These are phyloP conservation scores for Reutealis trisperma DNA, from an alignment of 345 rosid species.

Conservation along the genomic window DNA sequence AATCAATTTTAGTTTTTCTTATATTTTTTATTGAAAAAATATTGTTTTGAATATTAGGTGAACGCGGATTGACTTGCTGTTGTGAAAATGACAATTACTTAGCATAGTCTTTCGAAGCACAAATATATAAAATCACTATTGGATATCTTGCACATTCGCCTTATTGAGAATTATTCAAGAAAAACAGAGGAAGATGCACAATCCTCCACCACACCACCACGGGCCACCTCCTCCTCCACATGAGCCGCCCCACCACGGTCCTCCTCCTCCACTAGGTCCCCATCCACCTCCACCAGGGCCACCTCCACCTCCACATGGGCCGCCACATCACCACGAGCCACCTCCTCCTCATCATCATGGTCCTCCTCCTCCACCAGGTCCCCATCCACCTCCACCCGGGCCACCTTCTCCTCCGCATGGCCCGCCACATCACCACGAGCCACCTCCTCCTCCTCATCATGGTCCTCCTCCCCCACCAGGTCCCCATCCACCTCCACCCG, in stretches of 20 bases:
- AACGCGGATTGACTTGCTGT: no score
- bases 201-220: conserved; percentile 30
- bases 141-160: no score
- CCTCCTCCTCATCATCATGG: conserved; percentile 8
- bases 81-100: no score
- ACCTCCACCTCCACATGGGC: conserved; percentile 14
- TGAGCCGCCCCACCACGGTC: background rate
- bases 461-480: conserved; percentile 23
- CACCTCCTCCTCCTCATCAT: conserved; percentile 26
- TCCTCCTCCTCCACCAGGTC: conserved; percentile 37
- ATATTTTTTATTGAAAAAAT: no score
- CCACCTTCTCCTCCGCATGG: conserved; percentile 19
- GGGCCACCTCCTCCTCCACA: conserved; percentile 19
- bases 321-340: conserved; percentile 8
- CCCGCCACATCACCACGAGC: background rate
- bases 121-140: no score
- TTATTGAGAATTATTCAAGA: no score
- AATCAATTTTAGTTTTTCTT: no score
- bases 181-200: conserved; percentile 17
- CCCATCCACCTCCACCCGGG: conserved; percentile 1
- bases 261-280: no score
- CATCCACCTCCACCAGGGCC: conserved; percentile 18
- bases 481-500: conserved; percentile 26
- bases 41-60: no score
- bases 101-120: no score